These are phyloP conservation scores for Sungouiozyma ichnusensis DNA, from an alignment of 805 yeast species.

Conservation along the genomic window DNA sequence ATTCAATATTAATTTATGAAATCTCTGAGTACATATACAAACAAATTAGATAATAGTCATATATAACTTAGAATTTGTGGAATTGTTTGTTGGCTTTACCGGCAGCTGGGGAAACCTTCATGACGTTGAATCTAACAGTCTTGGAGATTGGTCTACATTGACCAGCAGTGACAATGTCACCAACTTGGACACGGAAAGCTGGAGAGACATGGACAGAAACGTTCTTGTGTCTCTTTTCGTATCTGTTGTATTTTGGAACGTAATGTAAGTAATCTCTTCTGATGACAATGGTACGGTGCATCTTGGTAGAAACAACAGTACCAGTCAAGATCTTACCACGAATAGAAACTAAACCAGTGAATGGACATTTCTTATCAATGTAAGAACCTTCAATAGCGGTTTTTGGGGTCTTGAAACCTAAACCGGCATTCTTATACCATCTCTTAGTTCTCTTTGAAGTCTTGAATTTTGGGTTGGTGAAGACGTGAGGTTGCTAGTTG, in stretches of 20 bases:
- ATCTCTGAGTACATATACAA: background rate
- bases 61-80: slow-evolving; percentile 72
- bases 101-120: slow-evolving; percentile 83
- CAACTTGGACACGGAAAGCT: slow-evolving; percentile 99
- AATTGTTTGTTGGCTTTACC: slow-evolving; percentile 90
- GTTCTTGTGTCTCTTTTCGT: slow-evolving; percentile 99
- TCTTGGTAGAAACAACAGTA: slow-evolving; percentile 99
- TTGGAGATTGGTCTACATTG: slow-evolving; percentile 99
- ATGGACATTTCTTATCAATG: slow-evolving; percentile 99
- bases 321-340: slow-evolving; percentile 99
- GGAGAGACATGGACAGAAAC: slow-evolving; percentile 99
- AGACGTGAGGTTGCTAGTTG: slow-evolving; percentile 96
- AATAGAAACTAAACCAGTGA: slow-evolving; percentile 92
- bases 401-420: slow-evolving; percentile 99
- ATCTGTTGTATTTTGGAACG: slow-evolving; percentile 99
- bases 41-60: background rate
- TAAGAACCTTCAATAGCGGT: slow-evolving; percentile 96
- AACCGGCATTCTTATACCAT: slow-evolving; percentile 99
- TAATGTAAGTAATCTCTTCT: slow-evolving; percentile 99
- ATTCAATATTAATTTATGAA: background rate
- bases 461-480: slow-evolving; percentile 99
- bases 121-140: slow-evolving; percentile 99
- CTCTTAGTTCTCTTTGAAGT: slow-evolving; percentile 98
- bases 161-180: slow-evolving; percentile 98
- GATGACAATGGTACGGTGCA: slow-evolving; percentile 99